Evolutionary conservation across 306 rosid genomes (phyloP), one percentile per base, ranked within the genome.

Genomic region (Abrus precatorius): DNA sequence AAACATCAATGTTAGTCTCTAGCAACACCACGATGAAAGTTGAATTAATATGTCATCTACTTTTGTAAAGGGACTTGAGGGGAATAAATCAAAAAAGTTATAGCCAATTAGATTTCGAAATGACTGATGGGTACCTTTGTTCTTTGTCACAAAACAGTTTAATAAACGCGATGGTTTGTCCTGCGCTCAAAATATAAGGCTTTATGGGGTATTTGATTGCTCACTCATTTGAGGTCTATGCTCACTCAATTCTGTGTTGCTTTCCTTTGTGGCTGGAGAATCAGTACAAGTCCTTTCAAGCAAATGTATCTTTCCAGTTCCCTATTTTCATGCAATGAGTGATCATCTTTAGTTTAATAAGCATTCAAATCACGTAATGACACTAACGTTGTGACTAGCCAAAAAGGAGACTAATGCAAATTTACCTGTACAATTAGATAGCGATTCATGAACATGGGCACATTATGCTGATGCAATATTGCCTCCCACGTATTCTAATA

Each of bases 281-380:
- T 59, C 6, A 13, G 28, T 74, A 47, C 60, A 13, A 50, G 75
- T 68, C 81, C 41, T 41, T 68, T 13, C 55, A 45, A 43, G 2
- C 68, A 71, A 77, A 61, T 70, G 20, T 82, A 29, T 29, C 70
- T 77, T 72, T 83, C 79, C 56, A 20, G 55, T 64, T 72, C 32
- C 32, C 74, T 78, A 32, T 72, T 64, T 78, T 40, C 54, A 34
- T 56, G 11, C 27, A 63, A 71, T 13, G 75, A 62, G 57, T 53
- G 81, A 65, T 55, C 54, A 72, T 45, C 2, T 62, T 59, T 72
- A 40, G 77, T 34, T 75, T 10, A 69, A 33, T 12, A 9, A 57
- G 53, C 14, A 36, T 12, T n/a, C 48, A 55, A 74, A 68, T 28
- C 50, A 13, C 41, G 53, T n/a, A 76, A 69, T 9, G 52, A 47